Conservation (phyloP, 2,329 filamentous ascomycete species). For the Fusarium zealandicum region DNA sequence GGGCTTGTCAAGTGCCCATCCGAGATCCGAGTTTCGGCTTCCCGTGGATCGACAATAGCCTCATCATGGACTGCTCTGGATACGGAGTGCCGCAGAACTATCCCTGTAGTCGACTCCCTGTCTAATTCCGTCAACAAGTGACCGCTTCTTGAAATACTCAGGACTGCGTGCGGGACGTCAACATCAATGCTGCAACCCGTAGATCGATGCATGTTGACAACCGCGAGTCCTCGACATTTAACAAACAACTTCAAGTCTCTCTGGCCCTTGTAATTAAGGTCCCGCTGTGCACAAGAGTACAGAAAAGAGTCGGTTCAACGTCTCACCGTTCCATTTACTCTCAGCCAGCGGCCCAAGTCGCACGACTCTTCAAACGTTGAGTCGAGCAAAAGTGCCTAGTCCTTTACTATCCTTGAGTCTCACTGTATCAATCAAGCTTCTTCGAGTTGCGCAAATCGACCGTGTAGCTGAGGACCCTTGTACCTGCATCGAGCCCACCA, state of each 20-base stretch:
- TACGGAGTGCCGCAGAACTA: too few relatives aligned
- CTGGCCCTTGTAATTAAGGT: not conserved
- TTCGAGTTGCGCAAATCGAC: not conserved
- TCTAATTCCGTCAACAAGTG: not conserved
- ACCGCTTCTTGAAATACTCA: not conserved
- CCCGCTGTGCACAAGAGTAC: not conserved
- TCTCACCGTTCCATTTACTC: conserved; percentile 19
- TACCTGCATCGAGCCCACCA: conserved; percentile 7
- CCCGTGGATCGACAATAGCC: conserved; percentile 16
- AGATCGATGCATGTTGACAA: not conserved
- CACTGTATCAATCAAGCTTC: not conserved
- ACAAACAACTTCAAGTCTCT: not conserved
- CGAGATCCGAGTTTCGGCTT: conserved; percentile 24
- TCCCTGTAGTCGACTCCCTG: not conserved
- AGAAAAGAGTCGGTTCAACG: conserved; percentile 19
- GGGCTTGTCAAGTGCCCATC: conserved; percentile 6
- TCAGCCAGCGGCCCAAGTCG: not conserved
- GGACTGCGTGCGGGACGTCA: not conserved
- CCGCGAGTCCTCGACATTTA: not conserved
- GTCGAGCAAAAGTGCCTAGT: conserved; percentile 7
- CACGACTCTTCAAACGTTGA: not conserved
- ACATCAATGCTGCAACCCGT: conserved; percentile 9
- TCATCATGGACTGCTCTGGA: not conserved
- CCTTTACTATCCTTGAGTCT: not conserved
- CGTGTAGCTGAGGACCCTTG: not conserved